These are phyloP conservation scores for Penicillium sp. DNA, from an alignment of 2,329 filamentous ascomycete species.

Conservation along the genomic window DNA sequence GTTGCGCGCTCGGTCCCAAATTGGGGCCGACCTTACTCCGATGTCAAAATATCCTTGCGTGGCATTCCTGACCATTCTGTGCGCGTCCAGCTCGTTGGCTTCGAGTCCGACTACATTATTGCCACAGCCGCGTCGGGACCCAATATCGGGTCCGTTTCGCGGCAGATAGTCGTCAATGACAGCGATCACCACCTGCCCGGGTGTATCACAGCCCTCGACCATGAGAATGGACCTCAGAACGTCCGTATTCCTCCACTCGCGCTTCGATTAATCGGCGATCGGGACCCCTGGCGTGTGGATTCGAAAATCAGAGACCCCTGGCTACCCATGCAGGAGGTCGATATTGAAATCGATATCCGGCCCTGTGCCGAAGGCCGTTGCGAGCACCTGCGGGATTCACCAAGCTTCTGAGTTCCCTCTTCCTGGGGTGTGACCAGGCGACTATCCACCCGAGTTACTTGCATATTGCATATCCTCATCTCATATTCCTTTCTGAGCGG, in stretches of 20 bases:
- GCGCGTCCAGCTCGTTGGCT: constrained; percentile 56
- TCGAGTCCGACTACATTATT: constrained; percentile 58
- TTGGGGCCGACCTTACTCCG: constrained; percentile 39
- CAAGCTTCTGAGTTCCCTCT: neutral
- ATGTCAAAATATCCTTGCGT: constrained; percentile 51
- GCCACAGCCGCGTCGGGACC: constrained; percentile 46
- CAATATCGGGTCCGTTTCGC: constrained; percentile 12
- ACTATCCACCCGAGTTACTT: neutral
- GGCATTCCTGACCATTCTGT: constrained; percentile 51
- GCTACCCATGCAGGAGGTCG: constrained; percentile 42
- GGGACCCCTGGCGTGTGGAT: constrained; percentile 17
- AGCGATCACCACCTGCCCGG: constrained; percentile 8
- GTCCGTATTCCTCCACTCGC: constrained; percentile 14
- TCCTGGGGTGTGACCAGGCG: neutral
- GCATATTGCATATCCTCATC: neutral
- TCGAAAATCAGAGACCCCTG: constrained; percentile 30
- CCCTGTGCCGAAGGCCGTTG: constrained; percentile 43
- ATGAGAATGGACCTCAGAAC: neutral
- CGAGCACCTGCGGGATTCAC: constrained; percentile 8
- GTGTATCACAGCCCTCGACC: neutral
- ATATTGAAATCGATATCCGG: constrained; percentile 48
- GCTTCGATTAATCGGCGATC: constrained; percentile 15
- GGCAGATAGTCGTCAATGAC: neutral
- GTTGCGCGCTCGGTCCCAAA: constrained; percentile 9
- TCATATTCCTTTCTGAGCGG: neutral